These are phyloP conservation scores for Metschnikowia aberdeeniae DNA, from an alignment of 805 yeast genomes.

Conservation along the genomic window DNA sequence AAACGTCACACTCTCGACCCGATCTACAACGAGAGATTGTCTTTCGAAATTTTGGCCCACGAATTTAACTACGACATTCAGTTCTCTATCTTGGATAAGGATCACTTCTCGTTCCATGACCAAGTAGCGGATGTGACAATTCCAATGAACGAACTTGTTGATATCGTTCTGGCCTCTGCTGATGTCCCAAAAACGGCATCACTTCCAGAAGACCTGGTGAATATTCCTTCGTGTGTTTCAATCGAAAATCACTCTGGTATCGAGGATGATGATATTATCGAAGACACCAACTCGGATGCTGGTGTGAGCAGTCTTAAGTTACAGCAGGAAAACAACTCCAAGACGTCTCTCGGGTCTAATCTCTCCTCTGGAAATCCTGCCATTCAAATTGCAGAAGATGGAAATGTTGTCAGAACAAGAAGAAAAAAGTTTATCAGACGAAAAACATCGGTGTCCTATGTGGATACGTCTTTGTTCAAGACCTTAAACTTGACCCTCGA, in stretches of 20 bases:
- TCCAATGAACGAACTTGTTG: slow-evolving; percentile 48
- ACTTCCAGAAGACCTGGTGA: slow-evolving; percentile 9
- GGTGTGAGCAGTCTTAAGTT: not conserved
- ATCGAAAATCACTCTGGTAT: not conserved
- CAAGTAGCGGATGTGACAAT: slow-evolving; percentile 66
- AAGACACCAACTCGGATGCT: not conserved
- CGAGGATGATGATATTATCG: not conserved
- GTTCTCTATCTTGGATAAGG: slow-evolving; percentile 79
- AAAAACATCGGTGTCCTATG: slow-evolving; percentile 24
- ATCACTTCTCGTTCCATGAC: slow-evolving; percentile 77
- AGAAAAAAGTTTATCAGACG: slow-evolving; percentile 30
- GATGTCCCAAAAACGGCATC: slow-evolving; percentile 18
- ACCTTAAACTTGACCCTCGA: slow-evolving; percentile 38
- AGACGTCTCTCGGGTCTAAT: slow-evolving; percentile 8
- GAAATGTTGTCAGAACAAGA: slow-evolving; percentile 28
- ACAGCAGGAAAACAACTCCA: slow-evolving; percentile 1
- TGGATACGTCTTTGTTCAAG: slow-evolving; percentile 40
- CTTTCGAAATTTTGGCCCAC: slow-evolving; percentile 67
- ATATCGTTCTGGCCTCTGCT: slow-evolving; percentile 14
- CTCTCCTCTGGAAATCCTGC: slow-evolving; percentile 13
- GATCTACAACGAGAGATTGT: slow-evolving; percentile 70
- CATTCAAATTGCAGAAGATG: slow-evolving; percentile 25
- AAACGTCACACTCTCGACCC: slow-evolving; percentile 81
- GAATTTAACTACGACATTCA: slow-evolving; percentile 65
- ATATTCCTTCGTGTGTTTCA: not conserved